Base-by-base conservation (phyloP, 495 filamentous ascomycete species). In the Elasticomyces elasticus region DNA sequence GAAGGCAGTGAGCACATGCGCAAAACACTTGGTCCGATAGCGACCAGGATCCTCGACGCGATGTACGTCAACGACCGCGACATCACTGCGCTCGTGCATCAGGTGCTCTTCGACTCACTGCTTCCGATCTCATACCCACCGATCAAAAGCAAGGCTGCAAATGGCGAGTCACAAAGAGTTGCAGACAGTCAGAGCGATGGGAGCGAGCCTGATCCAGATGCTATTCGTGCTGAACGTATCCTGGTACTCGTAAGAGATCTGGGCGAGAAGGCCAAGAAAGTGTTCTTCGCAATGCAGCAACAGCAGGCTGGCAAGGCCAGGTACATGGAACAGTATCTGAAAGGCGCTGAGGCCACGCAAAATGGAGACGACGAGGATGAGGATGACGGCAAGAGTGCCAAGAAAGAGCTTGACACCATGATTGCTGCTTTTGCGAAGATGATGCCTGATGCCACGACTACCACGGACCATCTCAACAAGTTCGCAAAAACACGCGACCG, bases 401-500 rank as follows among this genome's bases (percentile, higher is more conserved):
- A 85, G 55, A 69, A 71, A 26, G 79, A 85, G 51, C 76, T 96
- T 27, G 79, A 76, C 35, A 76, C 71, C 41, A 73, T 86, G 6
- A 78, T 86, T 46, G 70, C 81, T n/a, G 84, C 80, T 42, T 66
- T 94, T 30, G 74, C 79, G 1, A 84, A 51, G 17, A 15, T 51
- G 15, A 76, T 92, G 19, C 87, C 91, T 1, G 90, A 97, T 59
- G 61, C 79, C 12, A 60, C 75, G 24, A 79, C 82, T 49, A 79
- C 79, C 17, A 76, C 74, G 13, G 76, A 78, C 2, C 87, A 96
- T 64, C 67, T 98, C 1, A 81, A 85, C 72, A 94, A 86, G 60
- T 97, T 95, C 61, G 92, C 88, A 45, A 95, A 94, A 66, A 74
- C 80, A 55, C 88, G 96, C 62, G 89, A 98, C 65, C 84, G 92